Evolutionary conservation across 1,284 basidiomycete genomes (phyloP), one percentile per base, ranked within the genome.

Genomic region (Melampsora abietis-canadensis): DNA sequence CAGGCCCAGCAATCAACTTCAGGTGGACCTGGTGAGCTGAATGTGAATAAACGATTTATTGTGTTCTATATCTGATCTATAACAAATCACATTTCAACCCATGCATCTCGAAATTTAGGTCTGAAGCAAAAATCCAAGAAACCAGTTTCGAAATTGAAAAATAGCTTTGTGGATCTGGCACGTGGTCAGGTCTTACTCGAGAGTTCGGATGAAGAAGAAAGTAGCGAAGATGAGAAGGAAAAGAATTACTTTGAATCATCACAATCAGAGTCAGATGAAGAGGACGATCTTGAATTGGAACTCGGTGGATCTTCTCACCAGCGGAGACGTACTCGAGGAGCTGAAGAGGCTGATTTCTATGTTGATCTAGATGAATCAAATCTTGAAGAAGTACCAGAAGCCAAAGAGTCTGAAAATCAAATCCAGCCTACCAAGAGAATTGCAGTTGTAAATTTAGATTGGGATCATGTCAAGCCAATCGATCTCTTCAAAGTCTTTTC

Each of bases 361-460:
- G 85, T 94, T 68, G 88, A 94, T 81, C 84, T 94, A 68, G 89
- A 94, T 82, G 92, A 93, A 80, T 57, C 51, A 21, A 78, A 81
- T n/a, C 85, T 61, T 15, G 48, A 34, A 24, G 67, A 67, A 34
- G 21, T 66, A 59, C 78, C 80, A 10, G 73, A 76, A 57, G 77
- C 76, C 61, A 77, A 79, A 31, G 78, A 82, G n/a, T 81, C 81
- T 4, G 79, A 82, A 40, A 79, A 76, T 14, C 79, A 80, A 37
- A 81, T 81, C 19, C 79, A 81, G 17, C 82, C 83, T 1, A 92
- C 92, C 0, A 86, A 85, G 62, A 87, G 95, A 15, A 83, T 98
- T 6, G 96, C 95, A 0, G 88, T 91, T 34, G 95, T 99, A 78
- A 98, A 98, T 81, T 87, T 98, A 76, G 96, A 99, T 83, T 99